phyloP scores from a whole-genome alignment of 2,329 filamentous ascomycete species.

The Botrytis hyacinthi region DNA sequence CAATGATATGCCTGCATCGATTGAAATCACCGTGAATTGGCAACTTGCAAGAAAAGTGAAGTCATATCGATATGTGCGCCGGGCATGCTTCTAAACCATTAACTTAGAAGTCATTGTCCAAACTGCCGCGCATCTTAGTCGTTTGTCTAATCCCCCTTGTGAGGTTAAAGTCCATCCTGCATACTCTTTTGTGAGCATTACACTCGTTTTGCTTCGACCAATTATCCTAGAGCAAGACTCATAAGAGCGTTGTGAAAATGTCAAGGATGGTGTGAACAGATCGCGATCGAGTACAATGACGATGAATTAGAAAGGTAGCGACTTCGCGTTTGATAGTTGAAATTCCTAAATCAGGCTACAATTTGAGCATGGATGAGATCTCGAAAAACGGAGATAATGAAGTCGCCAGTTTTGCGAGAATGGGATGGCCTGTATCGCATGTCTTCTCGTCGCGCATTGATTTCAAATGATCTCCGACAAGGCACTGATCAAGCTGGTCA shows the following conservation, averaged over 20 bases:
- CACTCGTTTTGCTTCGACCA: background rate
- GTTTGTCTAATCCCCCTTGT: background rate
- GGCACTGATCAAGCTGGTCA: background rate
- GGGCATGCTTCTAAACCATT: background rate
- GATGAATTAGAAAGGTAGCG: background rate
- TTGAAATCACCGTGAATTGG: fast-evolving
- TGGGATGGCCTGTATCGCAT: background rate
- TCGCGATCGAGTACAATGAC: background rate
- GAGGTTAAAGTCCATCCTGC: background rate
- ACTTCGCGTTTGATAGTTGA: background rate
- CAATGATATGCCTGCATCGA: background rate
- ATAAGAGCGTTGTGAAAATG: background rate
- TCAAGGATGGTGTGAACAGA: background rate
- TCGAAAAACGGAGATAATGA: background rate
- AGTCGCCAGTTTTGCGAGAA: background rate
- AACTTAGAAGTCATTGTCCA: background rate
- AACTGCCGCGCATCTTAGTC: background rate
- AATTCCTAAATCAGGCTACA: background rate
- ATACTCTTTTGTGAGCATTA: background rate
- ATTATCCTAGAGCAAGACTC: too few relatives aligned
- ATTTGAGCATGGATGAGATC: background rate
- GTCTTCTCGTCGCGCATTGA: background rate
- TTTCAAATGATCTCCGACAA: background rate
- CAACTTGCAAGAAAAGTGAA: background rate
- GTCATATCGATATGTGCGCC: background rate